Evolutionary conservation across 2,329 filamentous ascomycete genomes (phyloP), one percentile per base, ranked within the genome.

Genomic region (Colletotrichum higginsianum): DNA sequence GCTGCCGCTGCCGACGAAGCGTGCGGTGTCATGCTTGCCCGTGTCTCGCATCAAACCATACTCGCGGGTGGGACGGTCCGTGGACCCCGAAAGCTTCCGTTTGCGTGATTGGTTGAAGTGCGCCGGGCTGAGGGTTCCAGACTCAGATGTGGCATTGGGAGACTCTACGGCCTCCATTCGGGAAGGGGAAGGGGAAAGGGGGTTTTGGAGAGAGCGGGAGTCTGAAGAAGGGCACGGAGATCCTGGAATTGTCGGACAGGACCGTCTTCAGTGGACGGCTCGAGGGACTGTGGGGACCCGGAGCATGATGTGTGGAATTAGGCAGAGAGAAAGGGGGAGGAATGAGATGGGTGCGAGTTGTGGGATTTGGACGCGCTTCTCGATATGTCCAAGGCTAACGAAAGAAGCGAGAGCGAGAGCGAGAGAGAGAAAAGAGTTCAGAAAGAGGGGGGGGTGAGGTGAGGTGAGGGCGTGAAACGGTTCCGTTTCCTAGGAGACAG

Each of bases 1-100:
- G 71, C 87, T 89, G 18, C 86, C 86, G 61, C 87, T 89, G 4
- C 88, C 88, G 5, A 90, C 83, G 66, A 90, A 90, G 0, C 85
- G 86, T 16, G 87, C 84, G 3, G 84, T 84, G 26, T 83, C 85
- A 40, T 83, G 81, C 38, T 82, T 82, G 18, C 81, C 82, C 38
- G 83, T 80, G 73, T 86, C 84, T 69, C 87, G 83, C 86, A 89
- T 89, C 66, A 88, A 73, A 11, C 79, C 79, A 77, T 79, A 78
- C 58, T 80, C 79, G 35, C 79, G 79, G 15, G 78, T 76, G 2
- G 77, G 76, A 21, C 76, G 77, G 11, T 76, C 75, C 3, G 66
- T 70, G 2, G 78, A 76, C 0, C 66, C 65, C 12, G 79, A 79
- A 23, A 76, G 74, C 64, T 80, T 80, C 12, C 79, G 77, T 58